These are phyloP conservation scores for Fusarium guadeloupense DNA, from an alignment of 2,329 filamentous ascomycete species.

Conservation along the genomic window DNA sequence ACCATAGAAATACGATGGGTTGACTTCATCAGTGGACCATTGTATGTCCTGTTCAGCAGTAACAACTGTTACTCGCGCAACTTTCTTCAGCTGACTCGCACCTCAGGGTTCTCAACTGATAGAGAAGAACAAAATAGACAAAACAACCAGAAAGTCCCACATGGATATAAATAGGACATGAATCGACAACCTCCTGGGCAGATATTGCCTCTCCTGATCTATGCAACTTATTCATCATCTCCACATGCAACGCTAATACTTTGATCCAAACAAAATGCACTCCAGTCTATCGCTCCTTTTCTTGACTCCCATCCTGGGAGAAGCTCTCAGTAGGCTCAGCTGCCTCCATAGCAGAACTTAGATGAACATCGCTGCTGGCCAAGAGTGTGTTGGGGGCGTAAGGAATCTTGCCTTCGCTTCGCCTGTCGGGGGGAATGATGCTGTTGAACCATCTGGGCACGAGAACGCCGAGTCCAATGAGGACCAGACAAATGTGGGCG, in stretches of 20 bases:
- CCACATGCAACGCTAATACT: not conserved
- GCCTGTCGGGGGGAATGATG: constrained; percentile 59
- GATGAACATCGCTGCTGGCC: constrained; percentile 17
- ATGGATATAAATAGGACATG: not conserved
- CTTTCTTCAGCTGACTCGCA: not conserved
- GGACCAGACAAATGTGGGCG: constrained; percentile 56
- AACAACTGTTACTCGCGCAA: constrained; percentile 7
- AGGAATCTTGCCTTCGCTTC: constrained; percentile 54
- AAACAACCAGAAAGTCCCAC: not conserved
- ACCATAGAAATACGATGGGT: not conserved
- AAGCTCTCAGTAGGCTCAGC: too few species aligned
- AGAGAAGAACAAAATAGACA: not conserved
- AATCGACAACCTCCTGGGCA: not conserved
- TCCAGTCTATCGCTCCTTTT: constrained; percentile 12
- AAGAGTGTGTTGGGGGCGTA: constrained; percentile 41
- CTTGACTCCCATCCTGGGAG: constrained; percentile 14
- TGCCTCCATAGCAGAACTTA: constrained; percentile 29
- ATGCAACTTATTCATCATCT: not conserved
- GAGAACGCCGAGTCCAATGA: constrained; percentile 59
- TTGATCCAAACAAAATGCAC: not conserved
- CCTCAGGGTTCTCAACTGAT: not conserved
- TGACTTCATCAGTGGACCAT: not conserved
- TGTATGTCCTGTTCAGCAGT: constrained; percentile 5
- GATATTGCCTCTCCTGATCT: not conserved
- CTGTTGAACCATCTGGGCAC: constrained; percentile 63